A percentile compares a stretch with the other conserved stretches of the same genome.
Evolutionary conservation across 139 green algal genomes (phyloP).

Genomic region (Ostreobium quekettii): DNA sequence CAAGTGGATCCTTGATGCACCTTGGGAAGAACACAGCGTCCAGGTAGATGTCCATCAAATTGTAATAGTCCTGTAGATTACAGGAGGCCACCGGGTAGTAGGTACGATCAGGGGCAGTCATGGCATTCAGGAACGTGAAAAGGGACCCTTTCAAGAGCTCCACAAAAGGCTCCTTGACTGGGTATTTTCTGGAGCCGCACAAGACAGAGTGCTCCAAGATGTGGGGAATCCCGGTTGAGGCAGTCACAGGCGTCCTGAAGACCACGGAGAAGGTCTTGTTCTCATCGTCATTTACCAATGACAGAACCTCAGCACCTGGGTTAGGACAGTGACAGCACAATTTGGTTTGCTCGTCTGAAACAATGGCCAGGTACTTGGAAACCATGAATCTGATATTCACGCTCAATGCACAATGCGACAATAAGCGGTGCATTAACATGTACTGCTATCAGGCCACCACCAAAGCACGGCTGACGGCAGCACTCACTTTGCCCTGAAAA

Average conservation of each 20-base stretch:
- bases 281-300: constrained; percentile 85
- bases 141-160: constrained; percentile 95
- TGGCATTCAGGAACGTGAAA: constrained; percentile 98
- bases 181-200: constrained; percentile 79
- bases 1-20: constrained; percentile 74
- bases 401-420: background rate
- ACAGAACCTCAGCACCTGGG: constrained; percentile 91
- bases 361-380: no score
- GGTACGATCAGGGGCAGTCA: constrained; percentile 99
- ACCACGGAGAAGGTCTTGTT: constrained; percentile 99
- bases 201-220: constrained; percentile 98
- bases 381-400: background rate
- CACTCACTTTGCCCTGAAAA: no score
- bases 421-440: background rate
- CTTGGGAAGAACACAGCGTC: constrained; percentile 93
- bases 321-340: constrained; percentile 20
- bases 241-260: constrained; percentile 83
- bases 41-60: constrained; percentile 98
- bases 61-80: constrained; percentile 93
- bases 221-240: constrained; percentile 83
- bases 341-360: no score
- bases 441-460: background rate
- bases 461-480: no score
- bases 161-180: constrained; percentile 88
- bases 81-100: constrained; percentile 45